These are phyloP conservation scores for Schizosaccharomyces versatilis DNA, from an alignment of 1,139 yeast genomes.

Conservation along the genomic window DNA sequence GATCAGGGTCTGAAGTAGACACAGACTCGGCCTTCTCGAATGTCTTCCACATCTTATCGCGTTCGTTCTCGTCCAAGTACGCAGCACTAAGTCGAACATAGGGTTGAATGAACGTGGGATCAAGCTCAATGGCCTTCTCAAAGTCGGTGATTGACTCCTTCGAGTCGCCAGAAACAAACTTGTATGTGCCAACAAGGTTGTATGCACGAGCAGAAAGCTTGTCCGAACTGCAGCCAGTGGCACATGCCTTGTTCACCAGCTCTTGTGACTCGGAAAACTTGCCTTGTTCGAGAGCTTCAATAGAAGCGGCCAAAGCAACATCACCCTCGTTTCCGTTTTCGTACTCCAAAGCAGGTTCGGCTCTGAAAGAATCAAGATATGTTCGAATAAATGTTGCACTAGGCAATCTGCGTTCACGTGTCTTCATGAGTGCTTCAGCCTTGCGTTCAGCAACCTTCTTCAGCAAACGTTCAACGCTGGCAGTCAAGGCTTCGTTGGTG, in stretches of 20 bases:
- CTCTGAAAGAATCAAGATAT: slow-evolving; percentile 54
- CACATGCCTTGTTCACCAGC: slow-evolving; percentile 45
- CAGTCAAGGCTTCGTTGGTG: slow-evolving; percentile 55
- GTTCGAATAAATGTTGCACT: slow-evolving; percentile 70
- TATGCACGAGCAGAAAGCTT: slow-evolving; percentile 35
- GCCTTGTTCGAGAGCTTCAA: slow-evolving; percentile 39
- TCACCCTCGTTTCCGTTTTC: slow-evolving; percentile 25
- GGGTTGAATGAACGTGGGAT: slow-evolving; percentile 55
- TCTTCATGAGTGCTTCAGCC: slow-evolving; percentile 30
- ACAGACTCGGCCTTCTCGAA: slow-evolving; percentile 51
- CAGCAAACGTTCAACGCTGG: slow-evolving; percentile 70
- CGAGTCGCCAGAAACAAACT: slow-evolving; percentile 59
- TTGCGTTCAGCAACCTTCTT: slow-evolving; percentile 39
- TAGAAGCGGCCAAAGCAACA: slow-evolving; percentile 38
- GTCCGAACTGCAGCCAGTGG: slow-evolving; percentile 28
- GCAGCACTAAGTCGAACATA: slow-evolving; percentile 68
- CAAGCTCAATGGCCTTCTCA: slow-evolving; percentile 38
- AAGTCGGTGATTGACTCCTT: slow-evolving; percentile 37
- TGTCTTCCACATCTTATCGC: slow-evolving; percentile 40
- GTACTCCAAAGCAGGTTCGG: slow-evolving; percentile 22
- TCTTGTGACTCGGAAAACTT: slow-evolving; percentile 29
- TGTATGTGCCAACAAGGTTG: slow-evolving; percentile 65
- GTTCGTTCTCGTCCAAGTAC: slow-evolving; percentile 49
- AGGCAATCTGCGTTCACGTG: slow-evolving; percentile 34
- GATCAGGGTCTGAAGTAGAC: slow-evolving; percentile 56